Conservation (phyloP, 1,139 yeast genomes). For the Pichia sp. region DNA sequence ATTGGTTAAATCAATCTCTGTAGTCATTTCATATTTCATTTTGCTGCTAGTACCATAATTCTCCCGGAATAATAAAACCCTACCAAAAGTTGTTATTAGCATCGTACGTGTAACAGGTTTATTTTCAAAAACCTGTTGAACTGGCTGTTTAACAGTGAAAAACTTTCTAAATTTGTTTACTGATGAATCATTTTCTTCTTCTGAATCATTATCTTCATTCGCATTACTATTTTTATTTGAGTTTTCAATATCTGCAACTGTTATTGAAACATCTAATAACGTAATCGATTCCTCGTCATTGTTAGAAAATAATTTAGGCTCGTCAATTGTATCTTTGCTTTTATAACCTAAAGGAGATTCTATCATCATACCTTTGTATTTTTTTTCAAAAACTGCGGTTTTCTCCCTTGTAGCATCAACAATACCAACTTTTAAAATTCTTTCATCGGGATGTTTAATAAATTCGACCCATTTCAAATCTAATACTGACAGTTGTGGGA, state of each 20-base stretch:
- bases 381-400: constrained; percentile 51
- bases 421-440: constrained; percentile 61
- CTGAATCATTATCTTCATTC: constrained; percentile 1
- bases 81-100: constrained; percentile 49
- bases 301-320: constrained; percentile 7
- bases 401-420: constrained; percentile 32
- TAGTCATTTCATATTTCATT: constrained; percentile 35
- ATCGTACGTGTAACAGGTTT: constrained; percentile 10
- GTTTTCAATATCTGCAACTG: constrained; percentile 15
- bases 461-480: constrained; percentile 66
- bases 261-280: constrained; percentile 12
- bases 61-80: constrained; percentile 43
- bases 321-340: constrained; percentile 22
- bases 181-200: constrained; percentile 11
- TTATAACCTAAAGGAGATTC: constrained; percentile 53
- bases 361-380: constrained; percentile 48
- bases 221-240: constrained; percentile 19
- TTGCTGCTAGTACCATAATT: constrained; percentile 19
- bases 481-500: constrained; percentile 49
- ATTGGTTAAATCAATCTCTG: constrained; percentile 44
- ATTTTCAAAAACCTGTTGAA: constrained; percentile 1
- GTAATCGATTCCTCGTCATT: constrained; percentile 22
- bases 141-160: constrained; percentile 23
- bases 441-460: constrained; percentile 58
- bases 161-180: constrained; percentile 30